Base-by-base conservation (phyloP, 2,329 filamentous ascomycete species). In the Sporothrix sp. region DNA sequence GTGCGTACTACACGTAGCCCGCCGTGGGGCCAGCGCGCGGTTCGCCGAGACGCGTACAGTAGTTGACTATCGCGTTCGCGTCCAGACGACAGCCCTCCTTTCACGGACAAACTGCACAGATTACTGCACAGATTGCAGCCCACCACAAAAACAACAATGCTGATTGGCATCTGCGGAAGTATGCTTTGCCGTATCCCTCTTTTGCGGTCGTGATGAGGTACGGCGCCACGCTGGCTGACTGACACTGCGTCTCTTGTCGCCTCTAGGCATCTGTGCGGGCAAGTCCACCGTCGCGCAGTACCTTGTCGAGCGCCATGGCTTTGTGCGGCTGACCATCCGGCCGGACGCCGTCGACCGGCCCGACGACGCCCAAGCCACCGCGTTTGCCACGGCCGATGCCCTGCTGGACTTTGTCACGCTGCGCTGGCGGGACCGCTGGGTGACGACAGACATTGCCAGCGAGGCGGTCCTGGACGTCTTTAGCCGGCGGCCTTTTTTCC, bases 241-340 rank as follows among this genome's bases (percentile, higher is more conserved):
- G 36, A 49, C 47, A 28, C 21, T 32, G 25, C 46, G 5, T 56
- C 52, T 56, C 14, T 11, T 56, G 14, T 11, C 28, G 21, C 20
- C n/a, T 35, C 23, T 25, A 93, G 90, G 87, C 62, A 91, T 96
- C 61, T 97, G 90, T 71, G 83, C 91, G 44, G 93, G 93, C 61
- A 97, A 96, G 71, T 83, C 82, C 63, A 87, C 88, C 9, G 87
- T 97, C 57, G 89, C 89, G 52, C 79, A 87, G 50, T 96, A 95
- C 65, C 79, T 98, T 8, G 79, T 90, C 57, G 78, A 89, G 56
- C 79, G 90, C 57, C 85, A 96, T 66, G 81, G 79, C 54, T 98
- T 97, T 68, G 81, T 78, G 54, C 79, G 79, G 42, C 76, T 96
- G 52, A 75, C 79, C 59, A 73, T 95, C 27, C 48, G n/a, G 7